A percentile compares a stretch with the other conserved stretches of the same genome.
These are phyloP conservation scores for Phytophthora crassamura DNA, from an alignment of 352 stramenopile species.

Conservation along the genomic window DNA sequence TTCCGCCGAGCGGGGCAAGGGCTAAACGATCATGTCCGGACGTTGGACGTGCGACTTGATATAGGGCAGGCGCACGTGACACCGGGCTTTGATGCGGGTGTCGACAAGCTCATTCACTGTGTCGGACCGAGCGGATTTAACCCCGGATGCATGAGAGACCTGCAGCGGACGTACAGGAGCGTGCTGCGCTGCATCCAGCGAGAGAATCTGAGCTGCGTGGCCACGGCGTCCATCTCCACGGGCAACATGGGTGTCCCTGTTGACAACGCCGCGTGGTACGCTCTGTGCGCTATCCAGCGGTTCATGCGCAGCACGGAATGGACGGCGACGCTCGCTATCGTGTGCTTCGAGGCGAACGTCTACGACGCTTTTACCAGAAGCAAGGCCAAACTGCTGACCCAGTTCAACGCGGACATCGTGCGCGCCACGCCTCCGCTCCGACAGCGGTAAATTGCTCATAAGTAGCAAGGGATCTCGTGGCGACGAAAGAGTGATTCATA, in stretches of 20 bases:
- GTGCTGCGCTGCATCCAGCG: conserved; percentile 43
- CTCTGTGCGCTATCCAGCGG: conserved; percentile 58
- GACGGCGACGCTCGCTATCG: conserved; percentile 53
- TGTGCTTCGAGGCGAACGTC: conserved; percentile 55
- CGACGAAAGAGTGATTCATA: conserved; percentile 4
- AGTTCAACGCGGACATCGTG: conserved; percentile 31
- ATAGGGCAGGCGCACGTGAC: conserved; percentile 49
- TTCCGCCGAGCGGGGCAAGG: conserved; percentile 36
- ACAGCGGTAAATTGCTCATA: conserved; percentile 9
- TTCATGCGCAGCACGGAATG: conserved; percentile 57
- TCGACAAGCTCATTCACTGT: conserved; percentile 67
- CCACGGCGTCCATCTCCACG: conserved; percentile 72
- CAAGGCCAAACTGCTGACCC: conserved; percentile 29
- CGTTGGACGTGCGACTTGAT: conserved; percentile 20
- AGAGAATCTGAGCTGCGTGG: conserved; percentile 58
- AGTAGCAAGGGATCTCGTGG: background rate
- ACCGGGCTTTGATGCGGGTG: conserved; percentile 57
- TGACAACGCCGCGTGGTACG: conserved; percentile 43
- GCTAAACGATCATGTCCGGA: conserved; percentile 32
- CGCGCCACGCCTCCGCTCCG: conserved; percentile 21
- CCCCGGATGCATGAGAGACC: conserved; percentile 22
- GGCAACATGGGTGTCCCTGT: conserved; percentile 59
- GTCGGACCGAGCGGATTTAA: conserved; percentile 53
- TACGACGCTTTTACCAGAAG: conserved; percentile 46
- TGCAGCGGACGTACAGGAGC: conserved; percentile 46